Percentiles rank a stretch among this genome's conserved stretches.
Conservation (phyloP, 345 rosid genomes). For the Ricinus communis region DNA sequence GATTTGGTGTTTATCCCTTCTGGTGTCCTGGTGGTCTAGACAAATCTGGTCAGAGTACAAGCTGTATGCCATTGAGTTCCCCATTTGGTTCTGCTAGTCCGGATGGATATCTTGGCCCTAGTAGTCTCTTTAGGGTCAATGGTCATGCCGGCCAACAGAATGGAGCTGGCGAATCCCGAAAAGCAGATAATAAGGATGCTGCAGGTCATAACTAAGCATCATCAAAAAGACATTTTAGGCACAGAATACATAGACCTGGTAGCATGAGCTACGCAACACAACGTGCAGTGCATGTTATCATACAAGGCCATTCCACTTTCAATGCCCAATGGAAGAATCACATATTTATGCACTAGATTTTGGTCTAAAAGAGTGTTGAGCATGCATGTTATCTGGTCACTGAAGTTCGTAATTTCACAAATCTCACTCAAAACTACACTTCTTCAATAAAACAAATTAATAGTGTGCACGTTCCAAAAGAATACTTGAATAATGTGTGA, state of each 20-base stretch:
- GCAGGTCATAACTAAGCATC: neutral
- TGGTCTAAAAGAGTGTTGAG: neutral
- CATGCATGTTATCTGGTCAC: neutral
- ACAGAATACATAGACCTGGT: neutral
- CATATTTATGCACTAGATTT: neutral
- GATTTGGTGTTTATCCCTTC: neutral
- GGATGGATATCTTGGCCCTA: neutral
- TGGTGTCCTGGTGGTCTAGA: neutral
- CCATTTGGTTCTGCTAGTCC: neutral
- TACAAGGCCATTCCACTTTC: neutral
- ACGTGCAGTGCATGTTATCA: neutral
- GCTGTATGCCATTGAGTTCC: constrained; percentile 3
- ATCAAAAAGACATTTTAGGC: neutral
- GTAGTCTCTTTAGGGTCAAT: neutral
- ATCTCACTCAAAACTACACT: neutral
- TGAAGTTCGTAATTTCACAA: neutral
- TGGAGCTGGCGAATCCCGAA: neutral
- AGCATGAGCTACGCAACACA: neutral
- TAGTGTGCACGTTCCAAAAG: no score
- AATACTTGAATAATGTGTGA: no score
- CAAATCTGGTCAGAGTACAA: neutral
- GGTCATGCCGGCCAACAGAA: neutral
- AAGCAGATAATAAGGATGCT: neutral
- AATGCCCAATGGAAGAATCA: neutral
- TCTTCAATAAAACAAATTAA: no score